Evolutionary conservation across 139 green algal species (phyloP), one percentile per base, ranked within the genome.

Genomic region (Chlorella sp.): DNA sequence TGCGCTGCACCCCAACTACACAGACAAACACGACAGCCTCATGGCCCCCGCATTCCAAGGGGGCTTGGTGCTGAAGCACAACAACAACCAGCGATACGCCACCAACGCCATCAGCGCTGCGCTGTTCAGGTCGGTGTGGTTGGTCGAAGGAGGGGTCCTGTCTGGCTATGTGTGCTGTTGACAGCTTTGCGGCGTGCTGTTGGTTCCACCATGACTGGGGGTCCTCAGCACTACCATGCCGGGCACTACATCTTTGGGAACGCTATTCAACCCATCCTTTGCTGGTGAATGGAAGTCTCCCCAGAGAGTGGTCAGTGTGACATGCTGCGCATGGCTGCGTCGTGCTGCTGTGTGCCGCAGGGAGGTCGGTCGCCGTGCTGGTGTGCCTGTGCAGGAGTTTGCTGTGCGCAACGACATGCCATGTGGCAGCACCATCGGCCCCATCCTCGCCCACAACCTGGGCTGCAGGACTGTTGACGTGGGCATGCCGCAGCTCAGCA

Each of bases 371-470:
- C 70, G 83, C 4, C 80, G 71, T 27, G 70, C 62, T 2, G 85
- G 88, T 55, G 85, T 98, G n/a, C 92, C 93, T n/a, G 87, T 81
- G 3, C 88, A 92, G 62, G 84, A 89, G 42, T 97, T 97, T 71
- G 84, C 83, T 22, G 94, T 99, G 36, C 85, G 92, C 67, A 96
- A 92, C 71, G 95, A 99, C 91, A 97, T 96, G 90, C 92, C 89
- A 0, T 99, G 95, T 79, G 95, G 95, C n/a, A 92, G 79, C 73
- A 99, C 95, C 24, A 99, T 99, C 64, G 95, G 95, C 0, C 95
- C 95, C 66, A 98, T 98, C 84, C 77, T 98, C 35, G 76, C 93
- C 0, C 86, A 85, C 2, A 84, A 75, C 68, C 77, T 88, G 3
- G 69, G 67, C 5, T 82, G 63, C 74, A 82, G 92, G 26, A 98